Evolutionary conservation across 148 eudicot species (phyloP), one percentile per base, ranked within the genome.

Genomic region (Dianthus caryophyllus): DNA sequence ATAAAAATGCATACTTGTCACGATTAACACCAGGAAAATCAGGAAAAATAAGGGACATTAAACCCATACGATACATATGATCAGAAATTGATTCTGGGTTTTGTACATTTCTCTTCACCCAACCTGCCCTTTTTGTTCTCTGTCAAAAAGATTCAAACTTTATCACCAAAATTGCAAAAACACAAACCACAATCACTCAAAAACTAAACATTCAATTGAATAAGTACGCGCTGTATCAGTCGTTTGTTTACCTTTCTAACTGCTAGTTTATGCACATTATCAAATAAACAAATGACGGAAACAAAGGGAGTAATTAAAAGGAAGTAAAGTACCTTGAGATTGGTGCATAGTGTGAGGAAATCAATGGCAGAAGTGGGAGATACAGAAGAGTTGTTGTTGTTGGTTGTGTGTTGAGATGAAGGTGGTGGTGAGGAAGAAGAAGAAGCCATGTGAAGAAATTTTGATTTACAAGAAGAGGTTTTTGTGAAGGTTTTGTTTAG

Each of bases 11-110:
- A 65, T 72, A 94, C 97, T 90, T 94, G 71, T 94, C 92, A 2
- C 99, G 90, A 78, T 94, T 80, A 43, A 94, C 81, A 25, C 89
- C 97, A 52, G 97, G 96, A 72, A 85, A 33, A 62, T 94, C 97
- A 61, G 88, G 29, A 78, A 93, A 71, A 33, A 94, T 79, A 43
- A 94, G 90, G 60, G 96, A 90, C 99, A 94, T 94, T 41, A 94
- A 66, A 29, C 96, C 97, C 99, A 90, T 94, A 29, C 97, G 83
- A 65, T 94, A 86, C 97, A 94, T 94, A 73, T 94, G 99, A 74
- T 94, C 99, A 24, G 96, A 86, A 66, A 94, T 80, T 0, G 99
- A 94, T 70, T 94, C 99, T 11, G 99, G 99, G 75, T 78, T 80
- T 55, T 80, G 36, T 27, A 94, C 81, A 6, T 77, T 83, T 67